These are phyloP conservation scores for Tetrastigma voinierianum DNA, from an alignment of 164 flowering plant genomes.

Conservation along the genomic window DNA sequence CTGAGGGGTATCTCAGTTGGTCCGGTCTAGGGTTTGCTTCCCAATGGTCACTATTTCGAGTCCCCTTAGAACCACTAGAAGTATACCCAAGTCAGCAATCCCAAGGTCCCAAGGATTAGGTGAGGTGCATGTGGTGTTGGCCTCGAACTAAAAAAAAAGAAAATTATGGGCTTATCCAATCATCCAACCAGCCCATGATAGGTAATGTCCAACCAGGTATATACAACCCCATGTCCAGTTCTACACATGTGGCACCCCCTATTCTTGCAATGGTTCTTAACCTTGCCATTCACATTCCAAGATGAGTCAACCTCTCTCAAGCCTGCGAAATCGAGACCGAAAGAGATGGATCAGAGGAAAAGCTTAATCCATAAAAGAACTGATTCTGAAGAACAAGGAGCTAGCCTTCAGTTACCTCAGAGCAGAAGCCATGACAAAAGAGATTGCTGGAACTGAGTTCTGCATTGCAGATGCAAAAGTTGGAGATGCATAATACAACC, in stretches of 20 bases:
- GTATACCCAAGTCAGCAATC: too few relatives aligned
- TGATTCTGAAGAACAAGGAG: too few relatives aligned
- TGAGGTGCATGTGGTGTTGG: too few relatives aligned
- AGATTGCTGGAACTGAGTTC: slow-evolving; percentile 79
- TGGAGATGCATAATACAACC: slow-evolving; percentile 71
- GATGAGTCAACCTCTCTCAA: slow-evolving; percentile 48
- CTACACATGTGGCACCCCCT: slow-evolving; percentile 61
- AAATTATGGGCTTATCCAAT: too few relatives aligned
- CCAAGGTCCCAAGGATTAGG: too few relatives aligned
- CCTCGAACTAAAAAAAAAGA: too few relatives aligned
- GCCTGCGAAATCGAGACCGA: slow-evolving; percentile 25
- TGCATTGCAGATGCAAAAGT: slow-evolving; percentile 89
- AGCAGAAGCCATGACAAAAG: slow-evolving; percentile 69
- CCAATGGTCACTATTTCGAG: too few relatives aligned
- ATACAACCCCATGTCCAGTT: slow-evolving; percentile 76
- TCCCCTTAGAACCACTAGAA: too few relatives aligned
- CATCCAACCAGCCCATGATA: slow-evolving; percentile 89
- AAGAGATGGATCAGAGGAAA: not conserved
- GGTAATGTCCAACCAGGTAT: slow-evolving; percentile 66
- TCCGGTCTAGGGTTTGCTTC: too few relatives aligned
- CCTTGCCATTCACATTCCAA: slow-evolving; percentile 67
- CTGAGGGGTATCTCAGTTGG: too few relatives aligned
- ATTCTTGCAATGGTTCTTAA: slow-evolving; percentile 64
- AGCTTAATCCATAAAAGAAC: not conserved
- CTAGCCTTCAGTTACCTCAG: slow-evolving; percentile 37